Evolutionary conservation across 768 basidiomycete species (phyloP).

Genomic region (Boletus fagicola): DNA sequence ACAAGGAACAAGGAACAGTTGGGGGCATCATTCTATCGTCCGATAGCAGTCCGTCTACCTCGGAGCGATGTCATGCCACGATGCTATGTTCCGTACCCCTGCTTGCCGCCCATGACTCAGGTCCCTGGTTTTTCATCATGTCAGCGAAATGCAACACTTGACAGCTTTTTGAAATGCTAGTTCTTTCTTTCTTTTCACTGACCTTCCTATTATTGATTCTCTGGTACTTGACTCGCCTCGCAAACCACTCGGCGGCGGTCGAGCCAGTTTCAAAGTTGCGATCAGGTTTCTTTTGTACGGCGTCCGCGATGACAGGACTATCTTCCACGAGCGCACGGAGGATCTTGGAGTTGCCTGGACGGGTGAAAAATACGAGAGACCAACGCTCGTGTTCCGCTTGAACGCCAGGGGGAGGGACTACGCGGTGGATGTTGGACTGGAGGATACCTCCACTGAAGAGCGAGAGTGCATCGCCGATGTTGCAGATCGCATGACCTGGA

Average conservation of each 20-base stretch:
- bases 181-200: constrained; percentile 7
- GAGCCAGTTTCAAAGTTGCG: constrained; percentile 36
- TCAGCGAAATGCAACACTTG: neutral
- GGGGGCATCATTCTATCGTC: neutral
- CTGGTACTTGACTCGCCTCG: constrained; percentile 40
- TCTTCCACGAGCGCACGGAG: constrained; percentile 52
- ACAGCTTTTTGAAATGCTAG: neutral
- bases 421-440: constrained; percentile 62
- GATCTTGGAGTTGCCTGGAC: constrained; percentile 52
- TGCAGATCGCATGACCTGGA: constrained; percentile 57
- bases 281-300: constrained; percentile 36
- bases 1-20: neutral
- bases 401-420: constrained; percentile 57
- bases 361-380: constrained; percentile 68
- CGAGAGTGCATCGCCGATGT: constrained; percentile 59
- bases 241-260: constrained; percentile 43
- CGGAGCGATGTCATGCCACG: constrained; percentile 10
- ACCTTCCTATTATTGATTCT: constrained; percentile 43
- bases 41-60: neutral
- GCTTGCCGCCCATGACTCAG: constrained; percentile 32
- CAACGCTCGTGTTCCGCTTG: constrained; percentile 56
- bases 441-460: constrained; percentile 65
- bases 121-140: constrained; percentile 19
- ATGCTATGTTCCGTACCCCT: constrained; percentile 30
- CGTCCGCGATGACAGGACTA: constrained; percentile 49